phyloP scores from a whole-genome alignment of 192 early-diverging fungal genomes.

The Coemansia sp. region DNA sequence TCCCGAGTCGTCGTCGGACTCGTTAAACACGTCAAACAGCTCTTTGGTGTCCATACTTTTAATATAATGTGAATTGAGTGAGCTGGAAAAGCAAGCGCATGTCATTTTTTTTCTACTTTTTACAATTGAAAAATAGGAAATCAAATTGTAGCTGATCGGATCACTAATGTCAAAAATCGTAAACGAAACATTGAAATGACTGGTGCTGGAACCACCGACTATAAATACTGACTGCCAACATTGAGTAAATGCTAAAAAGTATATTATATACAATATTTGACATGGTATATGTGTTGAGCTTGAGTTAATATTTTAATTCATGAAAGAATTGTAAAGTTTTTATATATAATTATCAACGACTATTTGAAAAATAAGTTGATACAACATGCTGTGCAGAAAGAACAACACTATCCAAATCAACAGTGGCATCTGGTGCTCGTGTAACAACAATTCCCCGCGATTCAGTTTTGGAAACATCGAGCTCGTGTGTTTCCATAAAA shows the following conservation, averaged over 20 bases:
- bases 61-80: neutral
- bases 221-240: neutral
- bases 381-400: constrained; percentile 6
- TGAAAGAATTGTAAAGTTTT: neutral
- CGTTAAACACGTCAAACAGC: constrained; percentile 55
- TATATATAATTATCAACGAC: neutral
- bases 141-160: neutral
- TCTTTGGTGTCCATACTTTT: constrained; percentile 33
- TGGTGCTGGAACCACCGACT: neutral
- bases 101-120: no score
- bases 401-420: constrained; percentile 34
- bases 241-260: neutral
- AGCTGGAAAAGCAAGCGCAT: neutral
- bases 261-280: neutral
- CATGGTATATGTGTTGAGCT: neutral
- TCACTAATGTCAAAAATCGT: neutral
- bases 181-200: neutral
- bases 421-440: constrained; percentile 7
- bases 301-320: neutral
- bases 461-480: neutral
- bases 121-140: neutral
- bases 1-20: constrained; percentile 27
- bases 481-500: constrained; percentile 18
- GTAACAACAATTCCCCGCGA: constrained; percentile 9
- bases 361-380: neutral